phyloP scores from a whole-genome alignment of 2,329 filamentous ascomycete species.

The Alternaria sp. region DNA sequence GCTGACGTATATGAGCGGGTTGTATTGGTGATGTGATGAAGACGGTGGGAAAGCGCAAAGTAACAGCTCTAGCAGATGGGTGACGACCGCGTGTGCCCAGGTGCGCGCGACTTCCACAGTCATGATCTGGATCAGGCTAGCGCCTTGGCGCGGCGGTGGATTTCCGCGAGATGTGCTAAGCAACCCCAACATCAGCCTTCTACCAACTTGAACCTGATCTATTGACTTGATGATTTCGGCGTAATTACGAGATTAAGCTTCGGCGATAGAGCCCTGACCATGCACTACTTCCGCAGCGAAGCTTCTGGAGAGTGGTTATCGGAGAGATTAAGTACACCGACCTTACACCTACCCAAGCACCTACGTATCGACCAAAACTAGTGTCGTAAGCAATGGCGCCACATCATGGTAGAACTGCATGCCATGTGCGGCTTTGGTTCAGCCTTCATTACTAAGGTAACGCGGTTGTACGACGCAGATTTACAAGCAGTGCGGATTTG shows the following conservation, averaged over 20 bases:
- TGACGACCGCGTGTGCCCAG: too few relatives aligned
- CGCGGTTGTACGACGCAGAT: neutral
- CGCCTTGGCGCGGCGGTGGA: neutral
- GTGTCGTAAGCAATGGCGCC: neutral
- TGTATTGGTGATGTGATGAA: neutral
- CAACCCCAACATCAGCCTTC: conserved; percentile 2
- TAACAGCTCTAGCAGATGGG: neutral
- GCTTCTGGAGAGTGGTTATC: neutral
- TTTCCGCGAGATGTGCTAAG: conserved; percentile 12
- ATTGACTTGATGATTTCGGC: neutral
- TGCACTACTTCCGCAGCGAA: neutral
- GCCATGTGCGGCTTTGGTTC: neutral
- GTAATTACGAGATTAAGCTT: neutral
- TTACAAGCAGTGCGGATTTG: conserved; percentile 2
- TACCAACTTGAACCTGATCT: neutral
- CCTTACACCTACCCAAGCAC: neutral
- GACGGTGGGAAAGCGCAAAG: neutral
- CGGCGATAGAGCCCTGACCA: neutral
- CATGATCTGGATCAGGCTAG: neutral
- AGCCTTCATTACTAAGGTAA: neutral
- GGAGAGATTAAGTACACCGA: neutral
- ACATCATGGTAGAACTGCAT: neutral
- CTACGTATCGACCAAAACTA: neutral
- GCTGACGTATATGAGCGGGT: too few relatives aligned
- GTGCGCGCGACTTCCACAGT: neutral